Base-by-base conservation (phyloP, 208 protist genomes). In the Trypanosoma theileri region DNA sequence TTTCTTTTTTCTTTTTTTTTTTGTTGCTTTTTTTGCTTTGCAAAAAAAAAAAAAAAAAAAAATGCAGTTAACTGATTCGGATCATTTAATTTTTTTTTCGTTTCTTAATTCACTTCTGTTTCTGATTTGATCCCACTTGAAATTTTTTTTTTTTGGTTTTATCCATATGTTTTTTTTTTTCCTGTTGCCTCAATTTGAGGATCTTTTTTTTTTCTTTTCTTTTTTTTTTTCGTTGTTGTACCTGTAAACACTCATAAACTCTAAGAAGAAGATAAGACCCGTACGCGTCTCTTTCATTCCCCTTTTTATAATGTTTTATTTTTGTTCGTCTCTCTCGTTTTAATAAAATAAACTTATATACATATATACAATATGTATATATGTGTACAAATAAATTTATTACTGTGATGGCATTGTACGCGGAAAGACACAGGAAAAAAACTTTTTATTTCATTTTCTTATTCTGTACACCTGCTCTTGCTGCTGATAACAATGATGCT, bases 241-340 rank as follows among this genome's bases (percentile, higher is more conserved):
- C 28, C 28, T 35, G 28, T 35, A 35, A 35, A 35, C 1, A 35
- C 28, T 35, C 28, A 35, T 35, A 35, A 35, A 35, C 28, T 35
- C 28, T 35, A 35, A 35, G 28, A 35, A 35, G 28, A 35, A 35
- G 28, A 35, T n/a, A n/a, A n/a, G 6, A 35, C 28, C 22, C 54
- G 9, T n/a, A 16, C 56, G 4, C 17, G 1, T 60, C 42, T 60
- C 13, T 46, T 60, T 46, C 42, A 2, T 60, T 45, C 42, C 46
- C 46, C 19, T 60, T 41, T 60, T 60, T 60, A 6, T 59, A 7
- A 44, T 24, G 26, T 35, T 46, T 14, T 35, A 44, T 60, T n/a
- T 60, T 60, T 59, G 19, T 31, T 59, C 42, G 21, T 19, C 9
- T 13, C 1, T 13, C 16, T 19, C 9, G 17, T 28, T 19, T 21